These are phyloP conservation scores for Epicoccum sorghinum DNA, from an alignment of 2,329 filamentous ascomycete species.

Conservation along the genomic window DNA sequence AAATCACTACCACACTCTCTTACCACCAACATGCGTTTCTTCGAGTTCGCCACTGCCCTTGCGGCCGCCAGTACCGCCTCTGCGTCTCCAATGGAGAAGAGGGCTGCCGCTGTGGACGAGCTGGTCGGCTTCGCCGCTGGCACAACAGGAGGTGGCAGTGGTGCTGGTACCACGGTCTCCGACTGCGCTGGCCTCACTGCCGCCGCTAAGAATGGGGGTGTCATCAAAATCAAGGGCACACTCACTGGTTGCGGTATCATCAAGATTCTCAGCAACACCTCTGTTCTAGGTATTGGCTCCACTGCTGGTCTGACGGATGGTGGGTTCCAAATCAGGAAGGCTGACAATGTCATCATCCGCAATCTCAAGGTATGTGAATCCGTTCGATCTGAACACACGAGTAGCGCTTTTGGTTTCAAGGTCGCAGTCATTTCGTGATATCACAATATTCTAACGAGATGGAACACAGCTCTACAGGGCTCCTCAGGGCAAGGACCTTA, in stretches of 20 bases:
- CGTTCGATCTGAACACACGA: conserved; percentile 38
- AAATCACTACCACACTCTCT: conserved; percentile 20
- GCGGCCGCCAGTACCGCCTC: conserved; percentile 34
- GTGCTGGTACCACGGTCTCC: conserved; percentile 61
- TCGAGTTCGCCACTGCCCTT: conserved; percentile 32
- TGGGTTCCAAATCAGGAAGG: conserved; percentile 60
- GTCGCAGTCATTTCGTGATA: too few relatives aligned
- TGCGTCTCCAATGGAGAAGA: conserved; percentile 30
- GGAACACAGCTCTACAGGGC: conserved; percentile 59
- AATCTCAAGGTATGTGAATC: conserved; percentile 58
- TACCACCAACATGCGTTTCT: conserved; percentile 34
- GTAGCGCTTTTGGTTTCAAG: too few relatives aligned
- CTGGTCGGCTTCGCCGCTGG: conserved; percentile 57
- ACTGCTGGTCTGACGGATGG: conserved; percentile 51
- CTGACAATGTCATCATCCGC: conserved; percentile 66
- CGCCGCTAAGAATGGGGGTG: conserved; percentile 51
- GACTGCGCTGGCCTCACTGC: conserved; percentile 57
- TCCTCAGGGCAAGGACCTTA: conserved; percentile 64
- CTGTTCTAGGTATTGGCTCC: conserved; percentile 50
- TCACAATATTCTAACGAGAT: too few relatives aligned
- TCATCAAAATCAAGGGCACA: conserved; percentile 42
- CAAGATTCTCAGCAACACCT: conserved; percentile 34
- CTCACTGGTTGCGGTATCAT: conserved; percentile 42
- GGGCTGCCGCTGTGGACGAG: conserved; percentile 38
- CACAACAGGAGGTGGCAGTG: conserved; percentile 63